Base-by-base conservation (phyloP, 2,329 filamentous ascomycete genomes). In the Trichoderma simmonsii region DNA sequence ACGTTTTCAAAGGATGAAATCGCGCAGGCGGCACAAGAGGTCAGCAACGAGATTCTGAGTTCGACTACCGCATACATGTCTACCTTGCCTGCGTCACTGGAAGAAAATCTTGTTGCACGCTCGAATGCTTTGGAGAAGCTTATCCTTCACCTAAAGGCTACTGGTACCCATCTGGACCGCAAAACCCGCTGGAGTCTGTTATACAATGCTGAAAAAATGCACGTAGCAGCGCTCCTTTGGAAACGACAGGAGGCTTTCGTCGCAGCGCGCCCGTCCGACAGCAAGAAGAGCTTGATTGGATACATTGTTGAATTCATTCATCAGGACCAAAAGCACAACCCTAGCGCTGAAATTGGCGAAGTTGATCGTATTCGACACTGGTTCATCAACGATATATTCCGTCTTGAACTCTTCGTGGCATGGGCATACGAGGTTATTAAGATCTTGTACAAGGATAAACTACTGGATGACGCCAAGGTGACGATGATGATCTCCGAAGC, bases 161-260 rank as follows among this genome's bases (percentile, higher is more conserved):
- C 91, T 36, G 90, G 90, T 73, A 86, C 90, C 30, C 84, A 89
- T 3, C 80, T 98, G 6, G 89, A 92, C 74, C 88, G 89, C 54
- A 83, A 83, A 28, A 91, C 91, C 1, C 90, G 90, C 75, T 98
- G 95, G 94, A 86, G 88, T 74, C 82, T 99, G 36, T 84, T 99
- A n/a, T 93, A 91, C 86, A 91, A 95, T 77, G 95, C 95, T 0
- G 96, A 99, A 80, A 97, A 95, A 81, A 88, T 98, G 83, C 90
- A 92, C 57, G 93, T 94, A 43, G 93, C 94, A 21, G 87, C 88
- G 73, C 86, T 90, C 60, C 86, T 98, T 48, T 98, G 95, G 94
- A 90, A 90, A 73, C 86, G 89, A 68, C 94, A 97, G 77, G 93
- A 97, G 78, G 84, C 85, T 8, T 91, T 91, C 66, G 86, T 91